These are phyloP conservation scores for Epichloe coenophiala DNA, from an alignment of 2,329 filamentous ascomycete genomes.

Conservation along the genomic window DNA sequence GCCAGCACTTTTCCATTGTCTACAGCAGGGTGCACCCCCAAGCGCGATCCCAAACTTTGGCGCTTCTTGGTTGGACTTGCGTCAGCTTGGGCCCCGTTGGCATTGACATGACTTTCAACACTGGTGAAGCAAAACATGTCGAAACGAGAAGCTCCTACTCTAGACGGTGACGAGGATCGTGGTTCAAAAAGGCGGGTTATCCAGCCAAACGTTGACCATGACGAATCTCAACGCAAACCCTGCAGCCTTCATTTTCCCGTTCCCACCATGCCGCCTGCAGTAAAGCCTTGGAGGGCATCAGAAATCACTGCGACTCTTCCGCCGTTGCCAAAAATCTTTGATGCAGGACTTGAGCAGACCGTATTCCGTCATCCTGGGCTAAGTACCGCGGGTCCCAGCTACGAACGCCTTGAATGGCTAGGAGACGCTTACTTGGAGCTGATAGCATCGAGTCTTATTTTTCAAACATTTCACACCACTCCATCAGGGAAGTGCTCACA, in stretches of 20 bases:
- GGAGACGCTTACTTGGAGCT: constrained; percentile 79
- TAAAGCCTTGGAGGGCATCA: constrained; percentile 36
- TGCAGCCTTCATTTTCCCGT: not conserved
- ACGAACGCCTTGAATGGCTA: constrained; percentile 78
- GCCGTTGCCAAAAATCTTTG: constrained; percentile 45
- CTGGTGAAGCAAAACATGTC: not conserved
- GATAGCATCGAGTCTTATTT: constrained; percentile 63
- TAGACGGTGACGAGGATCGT: not conserved
- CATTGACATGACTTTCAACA: not conserved
- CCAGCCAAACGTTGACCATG: not conserved
- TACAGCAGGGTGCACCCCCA: not conserved
- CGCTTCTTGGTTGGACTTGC: not conserved
- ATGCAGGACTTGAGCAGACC: constrained; percentile 44
- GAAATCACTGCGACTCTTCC: constrained; percentile 37
- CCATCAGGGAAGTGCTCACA: constrained; percentile 58
- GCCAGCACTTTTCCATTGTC: not conserved
- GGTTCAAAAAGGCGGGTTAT: constrained; percentile 5
- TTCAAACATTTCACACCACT: constrained; percentile 52
- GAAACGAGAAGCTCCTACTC: not conserved
- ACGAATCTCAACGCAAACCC: not conserved
- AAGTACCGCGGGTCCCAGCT: constrained; percentile 25
- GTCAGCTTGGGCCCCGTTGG: not conserved
- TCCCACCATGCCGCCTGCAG: constrained; percentile 5
- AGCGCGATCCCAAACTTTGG: not conserved
- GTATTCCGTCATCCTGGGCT: constrained; percentile 54